Evolutionary conservation across 345 rosid species (phyloP).

Genomic region (Hibiscus mutabilis): DNA sequence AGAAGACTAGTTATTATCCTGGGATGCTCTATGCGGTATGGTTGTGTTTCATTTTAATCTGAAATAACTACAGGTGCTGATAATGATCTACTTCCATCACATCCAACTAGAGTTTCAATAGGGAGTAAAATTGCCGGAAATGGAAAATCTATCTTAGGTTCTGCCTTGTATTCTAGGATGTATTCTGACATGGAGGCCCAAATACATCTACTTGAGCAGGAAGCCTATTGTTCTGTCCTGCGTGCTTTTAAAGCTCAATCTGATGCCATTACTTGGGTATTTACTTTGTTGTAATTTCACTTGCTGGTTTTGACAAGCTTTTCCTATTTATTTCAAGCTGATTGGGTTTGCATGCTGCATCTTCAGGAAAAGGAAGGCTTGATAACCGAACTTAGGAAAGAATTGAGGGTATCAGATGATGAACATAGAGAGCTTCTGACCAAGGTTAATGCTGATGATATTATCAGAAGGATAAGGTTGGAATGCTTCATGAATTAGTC

Average conservation of each 20-base stretch:
- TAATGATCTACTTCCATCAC: slow-evolving; percentile 39
- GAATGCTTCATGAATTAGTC: slow-evolving; percentile 20
- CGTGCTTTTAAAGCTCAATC: slow-evolving; percentile 98
- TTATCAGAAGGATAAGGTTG: slow-evolving; percentile 76
- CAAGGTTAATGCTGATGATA: slow-evolving; percentile 77
- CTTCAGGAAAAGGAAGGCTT: slow-evolving; percentile 85
- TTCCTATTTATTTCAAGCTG: background rate
- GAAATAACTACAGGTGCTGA: slow-evolving; percentile 34
- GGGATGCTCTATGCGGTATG: background rate
- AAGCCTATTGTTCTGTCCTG: slow-evolving; percentile 86
- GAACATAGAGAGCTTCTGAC: slow-evolving; percentile 88
- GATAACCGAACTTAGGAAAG: slow-evolving; percentile 93
- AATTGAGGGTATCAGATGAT: slow-evolving; percentile 89
- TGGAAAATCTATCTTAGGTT: slow-evolving; percentile 36
- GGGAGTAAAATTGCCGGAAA: slow-evolving; percentile 26
- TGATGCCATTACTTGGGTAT: slow-evolving; percentile 97
- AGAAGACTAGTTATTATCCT: background rate
- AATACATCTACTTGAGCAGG: slow-evolving; percentile 91
- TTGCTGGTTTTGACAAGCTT: background rate
- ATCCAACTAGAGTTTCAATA: slow-evolving; percentile 29
- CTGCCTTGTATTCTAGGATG: slow-evolving; percentile 30
- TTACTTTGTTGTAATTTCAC: slow-evolving; percentile 9
- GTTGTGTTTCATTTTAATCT: slow-evolving; percentile 3
- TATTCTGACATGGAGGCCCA: slow-evolving; percentile 71
- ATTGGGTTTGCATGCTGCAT: background rate